Conservation (phyloP, 176 grass and related monocot genomes). For the Avena eriantha region DNA sequence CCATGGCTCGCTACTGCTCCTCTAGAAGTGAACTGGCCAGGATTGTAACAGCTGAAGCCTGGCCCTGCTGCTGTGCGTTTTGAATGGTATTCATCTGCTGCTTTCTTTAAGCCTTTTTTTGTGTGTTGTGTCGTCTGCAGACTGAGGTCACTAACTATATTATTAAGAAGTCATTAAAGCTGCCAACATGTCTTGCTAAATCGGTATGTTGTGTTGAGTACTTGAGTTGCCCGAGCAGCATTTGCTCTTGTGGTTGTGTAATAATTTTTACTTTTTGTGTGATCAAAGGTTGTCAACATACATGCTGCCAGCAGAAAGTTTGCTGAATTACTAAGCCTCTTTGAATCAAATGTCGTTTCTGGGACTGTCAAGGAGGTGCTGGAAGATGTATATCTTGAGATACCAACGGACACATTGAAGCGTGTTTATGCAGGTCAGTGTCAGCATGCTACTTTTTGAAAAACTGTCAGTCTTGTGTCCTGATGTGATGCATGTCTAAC, state of each 20-base stretch:
- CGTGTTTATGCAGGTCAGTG: constrained; percentile 74
- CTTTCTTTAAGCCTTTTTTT: background rate
- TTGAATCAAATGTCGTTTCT: constrained; percentile 52
- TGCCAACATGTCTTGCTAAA: background rate
- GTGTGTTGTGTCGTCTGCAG: constrained; percentile 39
- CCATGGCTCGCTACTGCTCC: background rate
- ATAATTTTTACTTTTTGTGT: background rate
- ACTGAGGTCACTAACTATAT: background rate
- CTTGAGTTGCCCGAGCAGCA: background rate
- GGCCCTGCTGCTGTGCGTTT: background rate
- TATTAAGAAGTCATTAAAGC: background rate
- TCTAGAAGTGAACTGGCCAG: background rate
- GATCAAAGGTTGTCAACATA: constrained; percentile 62
- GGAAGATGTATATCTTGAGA: constrained; percentile 70
- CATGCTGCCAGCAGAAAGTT: constrained; percentile 72
- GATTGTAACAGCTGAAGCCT: background rate
- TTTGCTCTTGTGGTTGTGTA: constrained; percentile 1
- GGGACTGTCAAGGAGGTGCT: constrained; percentile 48
- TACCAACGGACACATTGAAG: constrained; percentile 53
- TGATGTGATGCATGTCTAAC: background rate
- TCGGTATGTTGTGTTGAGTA: constrained; percentile 39
- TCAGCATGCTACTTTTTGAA: background rate
- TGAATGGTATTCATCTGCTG: background rate
- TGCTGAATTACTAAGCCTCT: constrained; percentile 51
- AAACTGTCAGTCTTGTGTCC: background rate